phyloP scores from a whole-genome alignment of 2,329 filamentous ascomycete genomes.

The Elsinoe perseae region DNA sequence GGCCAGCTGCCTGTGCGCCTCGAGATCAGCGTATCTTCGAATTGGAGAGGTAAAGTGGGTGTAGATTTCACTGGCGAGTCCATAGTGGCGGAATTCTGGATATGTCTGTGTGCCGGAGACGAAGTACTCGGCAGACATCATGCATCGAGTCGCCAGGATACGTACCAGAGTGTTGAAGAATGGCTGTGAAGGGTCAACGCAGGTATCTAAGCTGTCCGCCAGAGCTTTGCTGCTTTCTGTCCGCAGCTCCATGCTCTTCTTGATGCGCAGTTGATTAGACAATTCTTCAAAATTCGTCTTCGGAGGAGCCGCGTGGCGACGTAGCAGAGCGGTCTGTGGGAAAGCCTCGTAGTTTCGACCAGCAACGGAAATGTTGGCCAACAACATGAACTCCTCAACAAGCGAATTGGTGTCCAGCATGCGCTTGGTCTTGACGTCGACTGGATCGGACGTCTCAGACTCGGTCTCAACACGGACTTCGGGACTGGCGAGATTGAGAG shows the following conservation, averaged over 20 bases:
- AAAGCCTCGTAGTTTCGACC: constrained; percentile 84
- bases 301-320: constrained; percentile 83
- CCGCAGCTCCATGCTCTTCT: constrained; percentile 69
- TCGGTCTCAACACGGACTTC: constrained; percentile 95
- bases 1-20: constrained; percentile 88
- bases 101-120: constrained; percentile 87
- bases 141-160: constrained; percentile 95
- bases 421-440: constrained; percentile 93
- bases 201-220: constrained; percentile 82
- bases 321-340: constrained; percentile 88
- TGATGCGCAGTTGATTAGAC: constrained; percentile 79
- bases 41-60: constrained; percentile 98
- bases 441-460: constrained; percentile 89
- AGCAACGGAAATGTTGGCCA: constrained; percentile 93
- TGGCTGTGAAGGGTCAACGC: constrained; percentile 69
- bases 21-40: constrained; percentile 91
- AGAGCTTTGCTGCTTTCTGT: constrained; percentile 87
- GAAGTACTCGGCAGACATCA: constrained; percentile 99
- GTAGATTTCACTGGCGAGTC: constrained; percentile 92
- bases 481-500: constrained; percentile 90
- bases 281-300: constrained; percentile 97
- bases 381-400: constrained; percentile 98
- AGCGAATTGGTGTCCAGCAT: constrained; percentile 93
- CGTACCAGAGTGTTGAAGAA: constrained; percentile 99
- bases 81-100: constrained; percentile 94